Conservation (phyloP, 2,329 filamentous ascomycete genomes). For the Colletotrichum tamarilloi region DNA sequence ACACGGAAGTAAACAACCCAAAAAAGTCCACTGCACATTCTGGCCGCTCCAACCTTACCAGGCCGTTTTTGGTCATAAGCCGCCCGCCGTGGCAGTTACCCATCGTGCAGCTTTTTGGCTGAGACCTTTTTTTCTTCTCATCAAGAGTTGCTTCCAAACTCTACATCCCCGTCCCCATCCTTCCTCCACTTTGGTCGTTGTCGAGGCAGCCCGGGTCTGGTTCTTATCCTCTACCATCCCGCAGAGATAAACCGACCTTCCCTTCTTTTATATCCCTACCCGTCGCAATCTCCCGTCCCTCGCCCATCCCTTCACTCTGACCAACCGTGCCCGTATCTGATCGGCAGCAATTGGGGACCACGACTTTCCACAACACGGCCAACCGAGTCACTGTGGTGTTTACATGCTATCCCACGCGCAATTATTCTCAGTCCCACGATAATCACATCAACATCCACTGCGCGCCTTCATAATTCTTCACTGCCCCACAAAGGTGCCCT, state of each 20-base stretch:
- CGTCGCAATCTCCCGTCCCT: conserved; percentile 29
- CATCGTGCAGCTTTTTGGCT: conserved; percentile 21
- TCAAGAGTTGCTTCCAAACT: conserved; percentile 20
- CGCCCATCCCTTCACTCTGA: conserved; percentile 26
- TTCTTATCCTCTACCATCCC: conserved; percentile 5
- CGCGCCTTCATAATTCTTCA: conserved; percentile 22
- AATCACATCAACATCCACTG: conserved; percentile 23
- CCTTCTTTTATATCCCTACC: conserved; percentile 21
- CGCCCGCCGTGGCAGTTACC: conserved; percentile 28
- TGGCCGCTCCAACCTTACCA: conserved; percentile 23
- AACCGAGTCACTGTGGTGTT: conserved; percentile 5
- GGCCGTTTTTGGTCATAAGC: conserved; percentile 33
- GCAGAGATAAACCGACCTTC: conserved; percentile 23
- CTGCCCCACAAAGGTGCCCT: conserved; percentile 1
- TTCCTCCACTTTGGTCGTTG: conserved; percentile 18
- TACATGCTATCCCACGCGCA: conserved; percentile 30
- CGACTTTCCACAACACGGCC: not conserved
- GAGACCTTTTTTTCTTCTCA: conserved; percentile 20
- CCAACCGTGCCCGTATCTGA: not conserved
- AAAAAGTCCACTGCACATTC: conserved; percentile 33
- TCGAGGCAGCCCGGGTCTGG: conserved; percentile 29
- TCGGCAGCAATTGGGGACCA: conserved; percentile 2
- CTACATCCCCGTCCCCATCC: conserved; percentile 19
- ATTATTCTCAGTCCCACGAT: conserved; percentile 11
- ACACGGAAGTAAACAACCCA: conserved; percentile 23